Conservation (phyloP, 139 green algal species). For the Edaphochlamys debaryana region DNA sequence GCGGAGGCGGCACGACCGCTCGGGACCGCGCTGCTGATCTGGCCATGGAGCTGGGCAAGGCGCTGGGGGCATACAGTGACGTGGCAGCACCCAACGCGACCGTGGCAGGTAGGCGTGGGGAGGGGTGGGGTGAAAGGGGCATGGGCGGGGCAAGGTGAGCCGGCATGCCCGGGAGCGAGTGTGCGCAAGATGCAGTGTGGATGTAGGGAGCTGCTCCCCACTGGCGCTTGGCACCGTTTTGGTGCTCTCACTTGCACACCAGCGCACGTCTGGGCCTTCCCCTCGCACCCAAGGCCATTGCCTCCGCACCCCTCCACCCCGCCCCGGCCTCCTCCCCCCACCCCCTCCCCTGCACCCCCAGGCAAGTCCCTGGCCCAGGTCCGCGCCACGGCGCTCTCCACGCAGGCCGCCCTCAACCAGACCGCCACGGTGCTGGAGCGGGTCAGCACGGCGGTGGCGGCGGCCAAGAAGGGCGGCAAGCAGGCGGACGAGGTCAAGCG, state of each 20-base stretch:
- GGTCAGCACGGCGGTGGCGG: slow-evolving; percentile 44
- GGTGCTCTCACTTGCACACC: too few species aligned
- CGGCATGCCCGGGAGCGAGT: too few species aligned
- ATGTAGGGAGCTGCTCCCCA: too few species aligned
- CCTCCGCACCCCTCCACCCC: too few species aligned
- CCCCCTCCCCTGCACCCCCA: too few species aligned
- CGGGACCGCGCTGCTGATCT: slow-evolving; percentile 47
- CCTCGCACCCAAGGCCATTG: too few species aligned
- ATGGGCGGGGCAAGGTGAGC: too few species aligned
- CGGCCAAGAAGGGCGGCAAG: slow-evolving; percentile 42
- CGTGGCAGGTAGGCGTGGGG: slow-evolving; percentile 19
- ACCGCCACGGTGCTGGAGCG: slow-evolving; percentile 49
- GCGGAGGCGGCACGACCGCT: background rate
- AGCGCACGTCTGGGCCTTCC: too few species aligned
- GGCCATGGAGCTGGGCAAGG: slow-evolving; percentile 59
- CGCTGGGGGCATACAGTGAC: slow-evolving; percentile 50
- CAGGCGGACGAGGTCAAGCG: slow-evolving; percentile 40
- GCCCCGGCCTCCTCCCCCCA: too few species aligned
- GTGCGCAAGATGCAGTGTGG: too few species aligned
- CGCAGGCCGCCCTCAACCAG: slow-evolving; percentile 52
- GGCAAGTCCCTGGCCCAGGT: slow-evolving; percentile 62
- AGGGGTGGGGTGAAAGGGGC: too few species aligned
- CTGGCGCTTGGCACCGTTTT: too few species aligned
- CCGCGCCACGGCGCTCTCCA: slow-evolving; percentile 45
- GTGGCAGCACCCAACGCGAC: slow-evolving; percentile 29